These are phyloP conservation scores for Phytophthora pini DNA, from an alignment of 352 stramenopile genomes.

Conservation along the genomic window DNA sequence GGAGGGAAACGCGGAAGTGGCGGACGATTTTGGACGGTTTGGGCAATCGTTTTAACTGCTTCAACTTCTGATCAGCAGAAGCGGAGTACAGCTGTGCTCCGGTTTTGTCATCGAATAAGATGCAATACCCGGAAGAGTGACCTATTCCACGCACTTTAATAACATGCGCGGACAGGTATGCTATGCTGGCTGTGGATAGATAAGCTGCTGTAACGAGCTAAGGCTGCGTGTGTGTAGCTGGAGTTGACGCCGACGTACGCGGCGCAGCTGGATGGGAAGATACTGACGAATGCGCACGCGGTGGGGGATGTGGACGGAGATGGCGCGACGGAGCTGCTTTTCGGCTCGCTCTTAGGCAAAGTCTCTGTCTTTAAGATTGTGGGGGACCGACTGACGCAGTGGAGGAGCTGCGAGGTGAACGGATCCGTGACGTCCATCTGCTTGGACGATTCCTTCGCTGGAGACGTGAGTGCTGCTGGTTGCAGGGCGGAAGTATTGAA, in stretches of 20 bases:
- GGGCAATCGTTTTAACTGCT: conserved; percentile 4
- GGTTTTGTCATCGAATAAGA: background rate
- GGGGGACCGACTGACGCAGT: conserved; percentile 57
- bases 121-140: conserved; percentile 1
- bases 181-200: background rate
- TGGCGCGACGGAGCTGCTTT: conserved; percentile 66
- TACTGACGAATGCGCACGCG: conserved; percentile 74
- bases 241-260: conserved; percentile 71
- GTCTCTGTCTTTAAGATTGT: conserved; percentile 80
- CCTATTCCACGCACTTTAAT: conserved; percentile 1
- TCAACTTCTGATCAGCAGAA: conserved; percentile 11
- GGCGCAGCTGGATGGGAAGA: conserved; percentile 67
- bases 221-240: conserved; percentile 43
- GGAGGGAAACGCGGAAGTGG: conserved; percentile 26
- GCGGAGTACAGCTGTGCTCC: background rate
- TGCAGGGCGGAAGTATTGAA: background rate
- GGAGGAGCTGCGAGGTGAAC: conserved; percentile 64
- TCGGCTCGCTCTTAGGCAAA: conserved; percentile 66
- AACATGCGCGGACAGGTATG: conserved; percentile 39
- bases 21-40: background rate
- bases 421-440: conserved; percentile 79
- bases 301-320: conserved; percentile 74
- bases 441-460: conserved; percentile 45
- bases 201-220: conserved; percentile 1
- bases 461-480: conserved; percentile 41